These are phyloP conservation scores for Talaromyces nanjingensis DNA, from an alignment of 495 filamentous ascomycete species.

Conservation along the genomic window DNA sequence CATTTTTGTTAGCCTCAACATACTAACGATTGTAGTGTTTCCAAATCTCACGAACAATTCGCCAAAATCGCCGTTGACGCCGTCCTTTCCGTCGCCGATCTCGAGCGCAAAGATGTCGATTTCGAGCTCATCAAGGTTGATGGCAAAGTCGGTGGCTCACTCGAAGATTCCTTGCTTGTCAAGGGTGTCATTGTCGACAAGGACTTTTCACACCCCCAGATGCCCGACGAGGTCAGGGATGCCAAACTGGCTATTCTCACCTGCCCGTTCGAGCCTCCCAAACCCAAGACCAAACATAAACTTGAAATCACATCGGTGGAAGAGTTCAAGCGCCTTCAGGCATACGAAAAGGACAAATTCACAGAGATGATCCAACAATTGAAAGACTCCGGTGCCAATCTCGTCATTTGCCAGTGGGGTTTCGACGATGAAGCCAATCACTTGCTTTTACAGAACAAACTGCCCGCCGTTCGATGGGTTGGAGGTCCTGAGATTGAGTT, in stretches of 20 bases:
- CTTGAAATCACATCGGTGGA: conserved; percentile 96
- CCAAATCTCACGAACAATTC: conserved; percentile 97
- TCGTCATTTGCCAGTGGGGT: conserved; percentile 98
- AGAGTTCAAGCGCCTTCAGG: conserved; percentile 94
- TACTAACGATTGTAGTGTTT: conserved; percentile 48
- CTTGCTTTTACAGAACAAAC: conserved; percentile 86
- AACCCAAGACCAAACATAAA: conserved; percentile 99
- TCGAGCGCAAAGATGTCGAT: conserved; percentile 95
- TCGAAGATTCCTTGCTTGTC: conserved; percentile 93
- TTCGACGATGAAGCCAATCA: conserved; percentile 99
- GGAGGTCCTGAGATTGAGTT: conserved; percentile 97
- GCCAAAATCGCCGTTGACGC: conserved; percentile 95
- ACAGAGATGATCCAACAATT: conserved; percentile 98
- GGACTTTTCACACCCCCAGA: conserved; percentile 99
- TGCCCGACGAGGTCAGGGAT: conserved; percentile 88
- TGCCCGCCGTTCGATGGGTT: conserved; percentile 96
- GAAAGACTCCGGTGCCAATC: conserved; percentile 93
- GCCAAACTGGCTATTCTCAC: conserved; percentile 97
- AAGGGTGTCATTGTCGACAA: conserved; percentile 99
- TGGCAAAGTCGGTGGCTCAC: conserved; percentile 89
- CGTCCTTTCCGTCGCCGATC: conserved; percentile 90
- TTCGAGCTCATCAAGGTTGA: conserved; percentile 99
- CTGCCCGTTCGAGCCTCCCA: conserved; percentile 98
- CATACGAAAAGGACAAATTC: conserved; percentile 92
- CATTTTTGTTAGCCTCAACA: too few relatives aligned